phyloP scores from a whole-genome alignment of 768 basidiomycete genomes.

The Tylopilus felleus region DNA sequence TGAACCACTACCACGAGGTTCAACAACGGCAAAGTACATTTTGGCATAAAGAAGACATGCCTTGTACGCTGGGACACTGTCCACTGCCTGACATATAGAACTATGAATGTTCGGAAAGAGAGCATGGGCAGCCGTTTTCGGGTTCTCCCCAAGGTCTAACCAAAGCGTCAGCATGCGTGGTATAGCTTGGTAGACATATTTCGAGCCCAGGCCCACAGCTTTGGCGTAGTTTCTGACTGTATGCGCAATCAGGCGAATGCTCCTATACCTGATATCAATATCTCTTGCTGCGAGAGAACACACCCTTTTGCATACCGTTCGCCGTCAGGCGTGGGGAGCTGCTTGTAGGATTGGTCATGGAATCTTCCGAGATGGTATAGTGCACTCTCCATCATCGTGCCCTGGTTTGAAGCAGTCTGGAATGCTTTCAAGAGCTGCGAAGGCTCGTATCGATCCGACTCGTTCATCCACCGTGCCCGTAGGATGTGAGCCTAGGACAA shows the following conservation, averaged over 20 bases:
- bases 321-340: conserved; percentile 47
- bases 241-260: conserved; percentile 58
- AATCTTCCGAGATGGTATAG: conserved; percentile 86
- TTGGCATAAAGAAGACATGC: conserved; percentile 35
- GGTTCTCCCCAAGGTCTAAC: conserved; percentile 80
- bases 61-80: conserved; percentile 74
- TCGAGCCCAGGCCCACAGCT: conserved; percentile 80
- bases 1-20: conserved; percentile 70
- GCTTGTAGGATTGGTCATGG: conserved; percentile 75
- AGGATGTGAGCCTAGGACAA: conserved; percentile 64
- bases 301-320: conserved; percentile 41
- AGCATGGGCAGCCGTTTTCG: conserved; percentile 28
- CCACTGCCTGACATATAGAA: conserved; percentile 51
- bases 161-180: conserved; percentile 93
- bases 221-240: conserved; percentile 65
- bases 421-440: conserved; percentile 61
- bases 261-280: conserved; percentile 36
- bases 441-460: conserved; percentile 76
- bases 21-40: neutral
- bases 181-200: conserved; percentile 94
- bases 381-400: conserved; percentile 73
- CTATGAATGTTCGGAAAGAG: conserved; percentile 56
- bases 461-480: conserved; percentile 89
- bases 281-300: neutral
- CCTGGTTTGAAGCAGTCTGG: conserved; percentile 45